These are phyloP conservation scores for Blastomyces silverae DNA, from an alignment of 2,329 filamentous ascomycete species.

Conservation along the genomic window DNA sequence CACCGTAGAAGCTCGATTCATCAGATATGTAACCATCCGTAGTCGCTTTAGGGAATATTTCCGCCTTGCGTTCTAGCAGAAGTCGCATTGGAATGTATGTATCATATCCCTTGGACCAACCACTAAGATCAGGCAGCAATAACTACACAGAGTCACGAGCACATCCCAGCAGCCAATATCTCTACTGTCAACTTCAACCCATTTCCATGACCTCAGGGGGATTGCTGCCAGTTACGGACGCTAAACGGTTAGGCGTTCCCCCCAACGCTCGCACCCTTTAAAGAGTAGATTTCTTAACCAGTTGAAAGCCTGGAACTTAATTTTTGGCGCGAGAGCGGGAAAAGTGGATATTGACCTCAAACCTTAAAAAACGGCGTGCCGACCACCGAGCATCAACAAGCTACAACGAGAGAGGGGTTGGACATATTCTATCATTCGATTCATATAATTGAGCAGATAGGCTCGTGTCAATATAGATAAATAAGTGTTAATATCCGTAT, in stretches of 20 bases:
- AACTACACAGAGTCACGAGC: background rate
- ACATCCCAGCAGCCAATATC: background rate
- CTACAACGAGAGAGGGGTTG: background rate
- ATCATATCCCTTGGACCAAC: background rate
- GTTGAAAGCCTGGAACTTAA: background rate
- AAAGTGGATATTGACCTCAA: background rate
- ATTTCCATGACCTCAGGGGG: too few relatives aligned
- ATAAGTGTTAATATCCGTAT: background rate
- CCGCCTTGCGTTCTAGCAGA: background rate
- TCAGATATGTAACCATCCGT: constrained; percentile 30
- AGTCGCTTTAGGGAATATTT: background rate
- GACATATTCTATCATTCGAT: background rate
- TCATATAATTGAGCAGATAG: background rate
- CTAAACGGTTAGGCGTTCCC: too few relatives aligned
- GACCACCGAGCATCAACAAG: background rate
- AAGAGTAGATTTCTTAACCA: background rate
- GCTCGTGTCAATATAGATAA: background rate
- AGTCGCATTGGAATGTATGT: background rate
- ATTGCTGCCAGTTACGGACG: too few relatives aligned
- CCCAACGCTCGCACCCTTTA: too few relatives aligned
- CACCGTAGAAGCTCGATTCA: constrained; percentile 44
- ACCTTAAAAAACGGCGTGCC: background rate
- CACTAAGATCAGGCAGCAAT: background rate
- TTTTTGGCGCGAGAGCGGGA: too few relatives aligned
- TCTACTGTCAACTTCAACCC: too few relatives aligned